These are phyloP conservation scores for Hibiscus tridactylites DNA, from an alignment of 345 rosid species.

Conservation along the genomic window DNA sequence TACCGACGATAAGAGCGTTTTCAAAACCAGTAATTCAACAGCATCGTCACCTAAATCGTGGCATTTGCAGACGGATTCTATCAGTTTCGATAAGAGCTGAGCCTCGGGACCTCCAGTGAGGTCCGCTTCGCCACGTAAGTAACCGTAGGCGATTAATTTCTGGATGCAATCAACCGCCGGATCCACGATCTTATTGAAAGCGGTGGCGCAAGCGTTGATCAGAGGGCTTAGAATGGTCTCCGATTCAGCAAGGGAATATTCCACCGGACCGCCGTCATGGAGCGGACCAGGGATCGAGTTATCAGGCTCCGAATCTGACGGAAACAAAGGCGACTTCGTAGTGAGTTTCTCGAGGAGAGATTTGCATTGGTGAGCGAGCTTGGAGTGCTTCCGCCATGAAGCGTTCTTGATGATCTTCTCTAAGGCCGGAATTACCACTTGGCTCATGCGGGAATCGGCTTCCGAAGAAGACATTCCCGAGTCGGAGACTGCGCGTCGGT, in stretches of 20 bases:
- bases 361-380: constrained; percentile 91
- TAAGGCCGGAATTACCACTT: constrained; percentile 62
- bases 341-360: constrained; percentile 63
- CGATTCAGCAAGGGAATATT: constrained; percentile 73
- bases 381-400: constrained; percentile 97
- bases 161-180: constrained; percentile 87
- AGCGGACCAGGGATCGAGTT: constrained; percentile 76
- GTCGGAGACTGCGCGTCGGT: constrained; percentile 25
- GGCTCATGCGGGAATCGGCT: constrained; percentile 93
- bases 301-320: constrained; percentile 51
- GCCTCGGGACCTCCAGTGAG: constrained; percentile 69
- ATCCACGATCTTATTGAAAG: constrained; percentile 78
- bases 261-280: constrained; percentile 61
- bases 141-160: constrained; percentile 83
- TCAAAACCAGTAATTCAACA: constrained; percentile 59
- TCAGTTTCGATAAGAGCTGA: constrained; percentile 53
- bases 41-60: constrained; percentile 77
- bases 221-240: constrained; percentile 82
- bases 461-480: constrained; percentile 99
- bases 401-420: constrained; percentile 89
- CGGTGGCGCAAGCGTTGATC: constrained; percentile 63
- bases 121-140: constrained; percentile 97
- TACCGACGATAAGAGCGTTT: constrained; percentile 79
- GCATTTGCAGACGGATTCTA: constrained; percentile 79
- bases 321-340: constrained; percentile 23